phyloP scores from a whole-genome alignment of 805 yeast genomes.

The Cyberlindnera euphorbiiphila region DNA sequence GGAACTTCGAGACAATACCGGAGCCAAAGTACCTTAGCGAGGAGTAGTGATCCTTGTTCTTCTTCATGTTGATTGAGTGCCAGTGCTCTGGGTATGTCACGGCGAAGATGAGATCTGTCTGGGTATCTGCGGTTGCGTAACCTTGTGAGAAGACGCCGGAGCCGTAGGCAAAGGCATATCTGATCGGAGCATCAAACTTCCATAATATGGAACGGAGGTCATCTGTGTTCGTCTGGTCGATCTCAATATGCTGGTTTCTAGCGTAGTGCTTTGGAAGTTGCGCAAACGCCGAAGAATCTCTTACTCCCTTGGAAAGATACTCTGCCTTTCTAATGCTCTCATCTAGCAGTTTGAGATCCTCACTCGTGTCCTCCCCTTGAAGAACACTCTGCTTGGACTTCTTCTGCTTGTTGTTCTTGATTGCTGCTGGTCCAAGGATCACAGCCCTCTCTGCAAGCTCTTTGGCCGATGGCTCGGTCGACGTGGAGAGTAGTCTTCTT shows the following conservation, averaged over 20 bases:
- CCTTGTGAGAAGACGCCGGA: conserved; percentile 88
- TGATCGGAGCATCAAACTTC: conserved; percentile 66
- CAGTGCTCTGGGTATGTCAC: conserved; percentile 73
- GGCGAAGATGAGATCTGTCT: conserved; percentile 80
- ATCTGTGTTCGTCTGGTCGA: conserved; percentile 38
- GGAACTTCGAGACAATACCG: conserved; percentile 50
- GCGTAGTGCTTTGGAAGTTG: conserved; percentile 55
- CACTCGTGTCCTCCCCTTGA: conserved; percentile 1
- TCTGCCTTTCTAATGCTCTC: conserved; percentile 27
- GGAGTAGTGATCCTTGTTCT: conserved; percentile 77
- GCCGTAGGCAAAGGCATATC: conserved; percentile 89
- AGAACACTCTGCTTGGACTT: not conserved
- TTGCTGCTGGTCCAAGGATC: conserved; percentile 13
- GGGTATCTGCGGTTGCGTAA: conserved; percentile 47
- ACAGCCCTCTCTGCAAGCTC: conserved; percentile 25
- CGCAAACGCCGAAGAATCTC: conserved; percentile 18
- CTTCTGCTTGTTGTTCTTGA: conserved; percentile 1
- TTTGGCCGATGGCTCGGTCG: conserved; percentile 22
- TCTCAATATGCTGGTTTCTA: conserved; percentile 49
- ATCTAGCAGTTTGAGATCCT: conserved; percentile 22
- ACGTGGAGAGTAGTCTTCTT: conserved; percentile 20
- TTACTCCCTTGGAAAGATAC: conserved; percentile 17
- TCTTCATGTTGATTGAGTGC: conserved; percentile 68
- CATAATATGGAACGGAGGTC: conserved; percentile 47
- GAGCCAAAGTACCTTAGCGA: conserved; percentile 58